Evolutionary conservation across 352 stramenopile species (phyloP).

Genomic region (Sclerospora graminicola): DNA sequence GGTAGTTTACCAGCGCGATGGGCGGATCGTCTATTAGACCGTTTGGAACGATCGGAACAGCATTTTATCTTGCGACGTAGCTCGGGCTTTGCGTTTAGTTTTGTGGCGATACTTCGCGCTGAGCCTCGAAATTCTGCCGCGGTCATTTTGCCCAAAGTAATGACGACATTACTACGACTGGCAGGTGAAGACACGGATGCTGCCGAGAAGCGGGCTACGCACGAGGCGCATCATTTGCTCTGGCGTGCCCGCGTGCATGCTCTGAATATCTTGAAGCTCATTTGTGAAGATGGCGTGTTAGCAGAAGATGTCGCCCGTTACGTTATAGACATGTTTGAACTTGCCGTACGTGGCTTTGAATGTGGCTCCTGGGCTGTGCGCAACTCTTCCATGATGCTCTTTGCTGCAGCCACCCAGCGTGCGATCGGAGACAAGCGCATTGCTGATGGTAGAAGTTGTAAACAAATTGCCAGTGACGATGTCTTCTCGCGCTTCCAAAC

Average conservation of each 20-base stretch:
- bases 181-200: slow-evolving; percentile 47
- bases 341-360: slow-evolving; percentile 78
- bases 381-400: slow-evolving; percentile 90
- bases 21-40: slow-evolving; percentile 64
- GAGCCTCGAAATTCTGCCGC: slow-evolving; percentile 76
- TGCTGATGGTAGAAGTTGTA: slow-evolving; percentile 49
- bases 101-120: slow-evolving; percentile 78
- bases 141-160: slow-evolving; percentile 66
- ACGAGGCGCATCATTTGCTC: slow-evolving; percentile 38
- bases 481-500: slow-evolving; percentile 75
- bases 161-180: slow-evolving; percentile 55
- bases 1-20: slow-evolving; percentile 51
- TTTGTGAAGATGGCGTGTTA: slow-evolving; percentile 81
- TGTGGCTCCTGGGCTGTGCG: slow-evolving; percentile 79
- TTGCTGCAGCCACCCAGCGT: slow-evolving; percentile 67
- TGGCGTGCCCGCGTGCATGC: slow-evolving; percentile 78
- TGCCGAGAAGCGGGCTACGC: slow-evolving; percentile 20
- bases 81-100: slow-evolving; percentile 84
- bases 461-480: slow-evolving; percentile 55
- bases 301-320: slow-evolving; percentile 76
- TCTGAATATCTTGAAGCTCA: slow-evolving; percentile 87
- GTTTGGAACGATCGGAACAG: slow-evolving; percentile 66
- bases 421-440: slow-evolving; percentile 79
- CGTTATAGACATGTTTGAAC: slow-evolving; percentile 77
- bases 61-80: slow-evolving; percentile 83